Evolutionary conservation across 2,329 filamentous ascomycete species (phyloP).

Genomic region (Lomentospora prolificans): DNA sequence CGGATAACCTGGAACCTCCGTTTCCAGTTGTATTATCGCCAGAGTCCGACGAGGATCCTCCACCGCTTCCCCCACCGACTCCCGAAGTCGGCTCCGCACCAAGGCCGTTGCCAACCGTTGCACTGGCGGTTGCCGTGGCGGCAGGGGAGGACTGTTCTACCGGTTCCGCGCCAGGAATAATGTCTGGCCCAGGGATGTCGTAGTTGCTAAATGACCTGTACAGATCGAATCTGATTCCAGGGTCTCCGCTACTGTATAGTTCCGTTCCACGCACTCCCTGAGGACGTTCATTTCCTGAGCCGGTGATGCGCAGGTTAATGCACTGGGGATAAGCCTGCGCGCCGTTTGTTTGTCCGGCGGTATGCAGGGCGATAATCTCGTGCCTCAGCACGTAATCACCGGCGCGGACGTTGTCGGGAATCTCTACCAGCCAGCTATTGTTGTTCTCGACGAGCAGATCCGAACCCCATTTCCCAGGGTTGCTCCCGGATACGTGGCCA

Average conservation of each 20-base stretch:
- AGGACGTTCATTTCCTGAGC: constrained; percentile 18
- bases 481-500: constrained; percentile 36
- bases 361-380: constrained; percentile 47
- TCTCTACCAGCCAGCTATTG: constrained; percentile 33
- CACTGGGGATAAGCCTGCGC: constrained; percentile 45
- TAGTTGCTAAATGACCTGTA: constrained; percentile 3
- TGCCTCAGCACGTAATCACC: constrained; percentile 46
- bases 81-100: neutral
- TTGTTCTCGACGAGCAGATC: constrained; percentile 39
- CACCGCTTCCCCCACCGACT: neutral
- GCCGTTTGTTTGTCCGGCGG: constrained; percentile 26
- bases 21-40: neutral
- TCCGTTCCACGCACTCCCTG: neutral
- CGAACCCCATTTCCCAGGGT: constrained; percentile 42
- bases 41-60: neutral
- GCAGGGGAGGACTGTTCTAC: neutral
- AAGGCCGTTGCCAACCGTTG: neutral
- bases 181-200: constrained; percentile 7
- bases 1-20: neutral
- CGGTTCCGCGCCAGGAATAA: constrained; percentile 8
- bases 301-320: constrained; percentile 36
- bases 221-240: neutral
- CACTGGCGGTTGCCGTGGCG: neutral
- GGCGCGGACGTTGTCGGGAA: constrained; percentile 34
- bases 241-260: neutral